Evolutionary conservation across 805 yeast genomes (phyloP).

Genomic region (Pichia phayaonensis): DNA sequence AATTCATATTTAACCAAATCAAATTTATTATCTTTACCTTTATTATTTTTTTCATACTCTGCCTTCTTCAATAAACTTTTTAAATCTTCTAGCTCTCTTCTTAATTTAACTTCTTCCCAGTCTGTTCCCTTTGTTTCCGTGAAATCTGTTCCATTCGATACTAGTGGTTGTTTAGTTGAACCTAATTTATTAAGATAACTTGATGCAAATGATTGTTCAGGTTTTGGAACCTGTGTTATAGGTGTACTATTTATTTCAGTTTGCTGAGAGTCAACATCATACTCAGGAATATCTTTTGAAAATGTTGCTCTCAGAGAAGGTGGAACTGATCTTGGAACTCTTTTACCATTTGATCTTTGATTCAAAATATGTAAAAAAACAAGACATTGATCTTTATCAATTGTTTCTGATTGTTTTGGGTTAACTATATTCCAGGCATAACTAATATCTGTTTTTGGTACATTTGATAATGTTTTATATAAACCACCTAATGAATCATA

Average conservation of each 20-base stretch:
- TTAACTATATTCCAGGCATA: conserved; percentile 94
- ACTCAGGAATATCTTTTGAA: conserved; percentile 74
- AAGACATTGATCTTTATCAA: conserved; percentile 87
- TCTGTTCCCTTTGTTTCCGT: conserved; percentile 70
- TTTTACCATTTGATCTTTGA: conserved; percentile 70
- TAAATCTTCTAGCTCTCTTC: conserved; percentile 67
- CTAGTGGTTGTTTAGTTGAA: conserved; percentile 21
- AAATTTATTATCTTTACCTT: conserved; percentile 23
- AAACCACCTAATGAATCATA: conserved; percentile 65
- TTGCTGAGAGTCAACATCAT: conserved; percentile 52
- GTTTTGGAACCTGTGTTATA: conserved; percentile 11
- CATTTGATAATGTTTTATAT: conserved; percentile 57
- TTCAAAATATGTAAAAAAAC: conserved; percentile 87
- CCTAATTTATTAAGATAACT: conserved; percentile 52
- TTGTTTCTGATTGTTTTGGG: conserved; percentile 78
- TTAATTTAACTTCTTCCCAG: conserved; percentile 86
- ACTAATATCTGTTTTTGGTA: conserved; percentile 78
- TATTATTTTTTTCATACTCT: conserved; percentile 37
- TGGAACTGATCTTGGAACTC: conserved; percentile 93
- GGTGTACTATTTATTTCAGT: conserved; percentile 28
- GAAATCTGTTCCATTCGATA: conserved; percentile 56
- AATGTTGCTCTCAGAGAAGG: conserved; percentile 86
- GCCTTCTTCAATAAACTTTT: conserved; percentile 59
- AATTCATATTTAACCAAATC: conserved; percentile 49
- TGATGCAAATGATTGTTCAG: conserved; percentile 42